A percentile compares a stretch with the other conserved stretches of the same genome.
Evolutionary conservation across 306 rosid species (phyloP).

Genomic region (Phaseolus lunatus): DNA sequence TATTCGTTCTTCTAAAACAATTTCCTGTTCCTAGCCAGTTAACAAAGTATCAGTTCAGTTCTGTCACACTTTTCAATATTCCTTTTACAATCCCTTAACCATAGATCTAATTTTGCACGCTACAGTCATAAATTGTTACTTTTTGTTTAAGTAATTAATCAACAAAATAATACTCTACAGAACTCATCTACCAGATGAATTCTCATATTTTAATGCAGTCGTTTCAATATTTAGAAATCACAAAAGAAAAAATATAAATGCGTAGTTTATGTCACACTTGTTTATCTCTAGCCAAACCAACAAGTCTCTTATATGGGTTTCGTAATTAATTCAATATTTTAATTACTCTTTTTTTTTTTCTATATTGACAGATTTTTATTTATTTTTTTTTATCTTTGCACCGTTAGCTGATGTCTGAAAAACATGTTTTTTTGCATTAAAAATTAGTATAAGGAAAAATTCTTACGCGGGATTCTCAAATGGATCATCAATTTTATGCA

Average conservation of each 20-base stretch:
- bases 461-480: not conserved
- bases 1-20: not conserved
- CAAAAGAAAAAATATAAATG: too few species aligned
- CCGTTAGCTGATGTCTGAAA: not conserved
- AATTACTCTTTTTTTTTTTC: too few species aligned
- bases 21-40: not conserved
- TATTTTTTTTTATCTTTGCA: not conserved
- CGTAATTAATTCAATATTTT: too few species aligned
- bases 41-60: not conserved
- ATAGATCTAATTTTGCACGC: not conserved
- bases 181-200: too few species aligned
- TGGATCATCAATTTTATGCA: not conserved
- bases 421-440: not conserved
- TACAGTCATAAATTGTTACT: not conserved
- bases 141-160: too few species aligned
- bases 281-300: too few species aligned
- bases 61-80: not conserved
- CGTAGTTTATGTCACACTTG: too few species aligned
- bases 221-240: too few species aligned
- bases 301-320: too few species aligned
- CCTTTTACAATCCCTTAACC: not conserved
- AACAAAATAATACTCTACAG: too few species aligned
- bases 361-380: not conserved
- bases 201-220: too few species aligned
- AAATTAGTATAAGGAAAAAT: not conserved